These are phyloP conservation scores for Chlamydomonas sp. DNA, from an alignment of 139 green algal species.

Conservation along the genomic window DNA sequence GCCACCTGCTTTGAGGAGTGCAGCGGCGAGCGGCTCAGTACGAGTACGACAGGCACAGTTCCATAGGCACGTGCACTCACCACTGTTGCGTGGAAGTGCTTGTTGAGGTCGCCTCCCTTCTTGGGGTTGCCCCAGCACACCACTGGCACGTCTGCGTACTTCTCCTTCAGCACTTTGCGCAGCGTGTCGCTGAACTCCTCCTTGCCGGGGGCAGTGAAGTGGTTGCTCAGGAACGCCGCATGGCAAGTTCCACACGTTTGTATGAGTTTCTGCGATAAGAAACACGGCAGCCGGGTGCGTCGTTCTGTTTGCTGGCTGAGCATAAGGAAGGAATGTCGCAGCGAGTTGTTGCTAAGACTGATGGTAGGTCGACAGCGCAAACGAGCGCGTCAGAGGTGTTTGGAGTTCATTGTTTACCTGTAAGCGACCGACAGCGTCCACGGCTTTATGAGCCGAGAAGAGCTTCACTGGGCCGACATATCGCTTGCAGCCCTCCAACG, in stretches of 20 bases:
- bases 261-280: slow-evolving; percentile 13
- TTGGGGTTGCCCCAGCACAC: slow-evolving; percentile 41
- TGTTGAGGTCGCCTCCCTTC: slow-evolving; percentile 35
- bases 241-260: slow-evolving; percentile 33
- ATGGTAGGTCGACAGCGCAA: too few species aligned
- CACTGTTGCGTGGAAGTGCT: slow-evolving; percentile 42
- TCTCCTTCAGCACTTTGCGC: slow-evolving; percentile 43
- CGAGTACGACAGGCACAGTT: too few species aligned
- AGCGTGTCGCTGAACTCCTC: slow-evolving; percentile 50
- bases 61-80: slow-evolving; percentile 1
- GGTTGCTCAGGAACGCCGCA: slow-evolving; percentile 31
- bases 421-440: slow-evolving; percentile 17
- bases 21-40: too few species aligned
- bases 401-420: neutral
- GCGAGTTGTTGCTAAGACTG: too few species aligned
- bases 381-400: neutral
- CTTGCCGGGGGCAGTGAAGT: slow-evolving; percentile 45
- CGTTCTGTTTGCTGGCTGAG: too few species aligned
- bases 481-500: slow-evolving; percentile 30
- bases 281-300: too few species aligned
- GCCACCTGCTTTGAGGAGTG: too few species aligned
- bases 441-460: slow-evolving; percentile 36
- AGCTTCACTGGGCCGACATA: slow-evolving; percentile 43
- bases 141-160: slow-evolving; percentile 29
- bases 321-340: too few species aligned